Conservation (phyloP, 371 early-diverging fungal species). For the Rhizopus sp. region DNA sequence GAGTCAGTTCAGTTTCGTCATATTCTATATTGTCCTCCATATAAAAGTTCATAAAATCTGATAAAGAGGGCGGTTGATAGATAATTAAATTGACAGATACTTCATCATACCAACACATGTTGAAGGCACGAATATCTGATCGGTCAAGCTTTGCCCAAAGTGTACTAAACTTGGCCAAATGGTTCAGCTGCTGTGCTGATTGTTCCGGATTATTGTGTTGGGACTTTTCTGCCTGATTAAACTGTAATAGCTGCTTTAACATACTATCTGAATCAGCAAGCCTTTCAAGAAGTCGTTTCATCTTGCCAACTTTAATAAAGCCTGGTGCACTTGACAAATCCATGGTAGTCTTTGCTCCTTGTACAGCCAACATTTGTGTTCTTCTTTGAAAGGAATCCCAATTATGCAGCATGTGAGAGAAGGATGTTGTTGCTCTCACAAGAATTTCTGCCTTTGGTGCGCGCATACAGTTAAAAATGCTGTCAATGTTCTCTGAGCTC, state of each 20-base stretch:
- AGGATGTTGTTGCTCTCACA: conserved; percentile 34
- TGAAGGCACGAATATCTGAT: conserved; percentile 36
- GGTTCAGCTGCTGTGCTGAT: conserved; percentile 8
- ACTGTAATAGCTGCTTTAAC: conserved; percentile 43
- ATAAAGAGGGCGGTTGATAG: conserved; percentile 7
- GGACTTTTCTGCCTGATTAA: conserved; percentile 14
- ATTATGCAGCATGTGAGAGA: conserved; percentile 42
- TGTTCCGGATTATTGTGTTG: neutral
- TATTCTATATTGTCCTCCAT: conserved; percentile 10
- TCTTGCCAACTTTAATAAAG: conserved; percentile 65
- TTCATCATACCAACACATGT: conserved; percentile 57
- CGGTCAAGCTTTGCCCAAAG: conserved; percentile 38
- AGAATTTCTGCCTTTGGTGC: conserved; percentile 38
- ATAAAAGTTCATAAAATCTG: neutral
- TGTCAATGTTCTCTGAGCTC: conserved; percentile 5
- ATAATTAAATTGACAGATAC: conserved; percentile 42
- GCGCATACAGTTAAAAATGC: conserved; percentile 26
- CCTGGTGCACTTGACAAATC: conserved; percentile 53
- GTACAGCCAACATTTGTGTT: conserved; percentile 45
- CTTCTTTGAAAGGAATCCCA: conserved; percentile 46
- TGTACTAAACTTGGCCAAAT: conserved; percentile 28
- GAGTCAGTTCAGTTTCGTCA: conserved; percentile 3
- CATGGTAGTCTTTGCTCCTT: conserved; percentile 28
- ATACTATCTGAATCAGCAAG: conserved; percentile 73
- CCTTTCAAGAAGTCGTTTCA: conserved; percentile 63